phyloP scores from a whole-genome alignment of 2,329 filamentous ascomycete species.

The Colletotrichum tropicale region DNA sequence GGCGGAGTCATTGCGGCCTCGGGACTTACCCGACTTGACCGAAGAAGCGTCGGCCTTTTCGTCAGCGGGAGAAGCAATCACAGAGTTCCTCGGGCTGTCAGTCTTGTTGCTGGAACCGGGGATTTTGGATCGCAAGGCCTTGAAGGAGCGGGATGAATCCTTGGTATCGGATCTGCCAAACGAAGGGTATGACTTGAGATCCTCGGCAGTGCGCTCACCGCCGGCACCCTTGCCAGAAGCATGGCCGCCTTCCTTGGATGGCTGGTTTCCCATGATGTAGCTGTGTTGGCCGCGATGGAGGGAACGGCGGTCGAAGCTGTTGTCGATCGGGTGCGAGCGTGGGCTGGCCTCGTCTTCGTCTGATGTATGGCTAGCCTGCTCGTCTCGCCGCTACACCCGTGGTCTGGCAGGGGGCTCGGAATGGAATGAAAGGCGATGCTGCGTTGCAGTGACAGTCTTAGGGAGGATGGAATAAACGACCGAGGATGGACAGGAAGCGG shows the following conservation, averaged over 20 bases:
- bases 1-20: conserved; percentile 50
- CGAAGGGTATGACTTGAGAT: conserved; percentile 85
- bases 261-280: conserved; percentile 74
- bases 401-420: conserved; percentile 6
- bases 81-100: conserved; percentile 83
- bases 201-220: conserved; percentile 49
- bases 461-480: conserved; percentile 59
- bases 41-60: conserved; percentile 79
- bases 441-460: conserved; percentile 33
- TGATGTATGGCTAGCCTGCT: conserved; percentile 25
- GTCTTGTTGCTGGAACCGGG: conserved; percentile 70
- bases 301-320: background rate
- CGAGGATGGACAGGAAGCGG: conserved; percentile 51
- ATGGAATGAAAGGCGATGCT: background rate
- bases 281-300: background rate
- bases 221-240: conserved; percentile 52
- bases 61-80: conserved; percentile 68
- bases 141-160: conserved; percentile 86
- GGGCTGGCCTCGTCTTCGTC: conserved; percentile 22
- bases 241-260: conserved; percentile 64
- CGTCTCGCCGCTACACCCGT: conserved; percentile 22
- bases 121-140: conserved; percentile 87
- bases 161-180: conserved; percentile 93
- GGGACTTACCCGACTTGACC: conserved; percentile 70
- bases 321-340: conserved; percentile 13